These are phyloP conservation scores for Leucogyrophana mollusca DNA, from an alignment of 768 basidiomycete species.

Conservation along the genomic window DNA sequence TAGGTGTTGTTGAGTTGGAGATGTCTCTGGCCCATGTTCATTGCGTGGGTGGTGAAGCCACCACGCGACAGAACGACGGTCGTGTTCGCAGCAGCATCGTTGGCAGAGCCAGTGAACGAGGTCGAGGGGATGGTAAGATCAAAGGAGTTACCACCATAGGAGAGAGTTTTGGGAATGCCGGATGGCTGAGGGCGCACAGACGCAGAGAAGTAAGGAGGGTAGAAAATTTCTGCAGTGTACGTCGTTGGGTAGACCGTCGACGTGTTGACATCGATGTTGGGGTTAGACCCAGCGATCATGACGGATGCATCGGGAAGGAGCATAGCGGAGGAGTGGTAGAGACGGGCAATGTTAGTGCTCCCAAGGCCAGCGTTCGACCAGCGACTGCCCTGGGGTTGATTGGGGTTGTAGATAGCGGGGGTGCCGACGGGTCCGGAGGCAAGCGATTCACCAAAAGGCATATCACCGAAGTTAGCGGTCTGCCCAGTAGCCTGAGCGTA, in stretches of 20 bases:
- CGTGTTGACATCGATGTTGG: constrained; percentile 75
- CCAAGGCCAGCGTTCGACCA: constrained; percentile 65
- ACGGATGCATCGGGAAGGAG: constrained; percentile 80
- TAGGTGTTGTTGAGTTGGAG: constrained; percentile 79
- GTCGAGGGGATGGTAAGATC: constrained; percentile 62
- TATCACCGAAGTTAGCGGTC: constrained; percentile 37
- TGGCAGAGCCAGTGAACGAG: constrained; percentile 61
- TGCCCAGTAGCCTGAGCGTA: constrained; percentile 56
- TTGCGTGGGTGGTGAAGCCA: constrained; percentile 75
- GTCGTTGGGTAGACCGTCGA: constrained; percentile 64
- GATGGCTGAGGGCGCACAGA: constrained; percentile 58
- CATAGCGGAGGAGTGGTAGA: constrained; percentile 88
- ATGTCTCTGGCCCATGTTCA: constrained; percentile 79
- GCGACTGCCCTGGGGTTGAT: constrained; percentile 58
- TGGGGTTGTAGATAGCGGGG: constrained; percentile 82
- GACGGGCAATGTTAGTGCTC: constrained; percentile 65
- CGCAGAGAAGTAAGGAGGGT: constrained; percentile 80
- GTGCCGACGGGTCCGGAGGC: constrained; percentile 72
- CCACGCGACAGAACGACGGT: constrained; percentile 76
- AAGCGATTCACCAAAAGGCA: constrained; percentile 72
- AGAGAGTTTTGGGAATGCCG: constrained; percentile 63
- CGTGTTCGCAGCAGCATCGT: constrained; percentile 66
- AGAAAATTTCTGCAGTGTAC: constrained; percentile 80
- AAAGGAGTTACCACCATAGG: constrained; percentile 79
- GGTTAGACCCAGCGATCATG: constrained; percentile 84